Conservation (phyloP, 169 alveolate species). For the Eimeria mitis region DNA sequence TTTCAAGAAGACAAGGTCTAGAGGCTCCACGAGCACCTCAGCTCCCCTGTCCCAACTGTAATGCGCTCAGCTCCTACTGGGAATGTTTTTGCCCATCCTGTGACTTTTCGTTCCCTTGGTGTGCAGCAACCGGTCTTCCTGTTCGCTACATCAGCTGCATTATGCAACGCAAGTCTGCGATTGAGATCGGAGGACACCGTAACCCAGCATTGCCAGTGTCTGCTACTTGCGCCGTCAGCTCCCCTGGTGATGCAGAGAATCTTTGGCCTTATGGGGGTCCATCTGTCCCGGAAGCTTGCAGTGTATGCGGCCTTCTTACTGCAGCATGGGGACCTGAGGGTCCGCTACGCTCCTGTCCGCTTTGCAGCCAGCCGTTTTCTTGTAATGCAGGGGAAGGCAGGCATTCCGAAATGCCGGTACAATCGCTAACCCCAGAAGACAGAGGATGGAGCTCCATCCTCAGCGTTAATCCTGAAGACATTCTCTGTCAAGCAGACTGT, state of each 20-base stretch:
- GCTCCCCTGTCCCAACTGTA: conserved; percentile 62
- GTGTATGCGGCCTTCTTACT: conserved; percentile 30
- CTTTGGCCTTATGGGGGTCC: conserved; percentile 63
- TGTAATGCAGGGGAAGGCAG: neutral
- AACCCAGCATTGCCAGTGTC: neutral
- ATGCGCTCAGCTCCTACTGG: conserved; percentile 58
- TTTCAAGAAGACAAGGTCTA: neutral
- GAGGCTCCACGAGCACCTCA: conserved; percentile 6
- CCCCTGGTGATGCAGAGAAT: neutral
- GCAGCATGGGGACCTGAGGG: conserved; percentile 78
- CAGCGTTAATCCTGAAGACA: neutral
- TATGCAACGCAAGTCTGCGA: neutral
- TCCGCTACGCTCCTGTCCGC: conserved; percentile 33
- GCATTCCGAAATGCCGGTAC: neutral
- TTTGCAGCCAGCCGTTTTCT: conserved; percentile 55
- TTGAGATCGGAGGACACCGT: neutral
- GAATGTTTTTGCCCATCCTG: conserved; percentile 59
- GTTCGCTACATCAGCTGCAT: conserved; percentile 31
- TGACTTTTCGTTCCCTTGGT: conserved; percentile 62
- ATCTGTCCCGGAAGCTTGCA: conserved; percentile 19
- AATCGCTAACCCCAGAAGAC: neutral
- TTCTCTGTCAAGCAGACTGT: neutral
- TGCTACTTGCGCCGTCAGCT: neutral
- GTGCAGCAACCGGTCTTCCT: conserved; percentile 67
- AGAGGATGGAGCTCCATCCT: neutral